These are phyloP conservation scores for Coprinopsis strossmayeri DNA, from an alignment of 768 basidiomycete genomes.

Conservation along the genomic window DNA sequence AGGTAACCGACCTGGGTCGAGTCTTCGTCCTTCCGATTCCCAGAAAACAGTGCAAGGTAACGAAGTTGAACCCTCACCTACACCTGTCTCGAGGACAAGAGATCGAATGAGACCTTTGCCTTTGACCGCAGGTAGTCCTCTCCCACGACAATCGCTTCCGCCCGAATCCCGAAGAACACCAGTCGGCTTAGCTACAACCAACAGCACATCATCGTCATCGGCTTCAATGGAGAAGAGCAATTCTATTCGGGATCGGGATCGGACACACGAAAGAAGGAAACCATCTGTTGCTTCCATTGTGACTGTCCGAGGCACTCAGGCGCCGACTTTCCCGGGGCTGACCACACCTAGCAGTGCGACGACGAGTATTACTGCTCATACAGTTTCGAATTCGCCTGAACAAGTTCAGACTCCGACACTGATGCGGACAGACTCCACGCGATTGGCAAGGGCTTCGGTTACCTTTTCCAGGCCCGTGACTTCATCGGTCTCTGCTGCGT, in stretches of 20 bases:
- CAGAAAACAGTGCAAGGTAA: slow-evolving; percentile 32
- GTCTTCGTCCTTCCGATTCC: slow-evolving; percentile 23
- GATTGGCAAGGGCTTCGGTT: slow-evolving; percentile 44
- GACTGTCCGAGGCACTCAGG: slow-evolving; percentile 21
- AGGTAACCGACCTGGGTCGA: background rate
- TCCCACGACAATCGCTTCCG: too few relatives aligned
- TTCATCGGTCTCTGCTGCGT: slow-evolving; percentile 41
- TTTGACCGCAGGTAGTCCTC: too few relatives aligned
- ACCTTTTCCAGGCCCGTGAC: slow-evolving; percentile 63
- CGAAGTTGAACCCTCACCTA: slow-evolving; percentile 12
- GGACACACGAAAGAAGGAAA: slow-evolving; percentile 22
- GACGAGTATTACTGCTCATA: slow-evolving; percentile 61
- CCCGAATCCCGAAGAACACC: slow-evolving; percentile 22
- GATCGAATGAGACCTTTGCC: slow-evolving; percentile 37
- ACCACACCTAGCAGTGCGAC: slow-evolving; percentile 52
- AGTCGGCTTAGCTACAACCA: background rate
- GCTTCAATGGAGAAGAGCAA: slow-evolving; percentile 8
- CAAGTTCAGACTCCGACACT: slow-evolving; percentile 26
- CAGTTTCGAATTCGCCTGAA: slow-evolving; percentile 44
- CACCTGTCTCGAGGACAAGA: slow-evolving; percentile 15
- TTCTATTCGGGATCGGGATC: slow-evolving; percentile 6
- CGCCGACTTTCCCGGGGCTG: slow-evolving; percentile 39
- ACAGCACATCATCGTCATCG: background rate
- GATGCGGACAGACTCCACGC: slow-evolving; percentile 37
- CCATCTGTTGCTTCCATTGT: slow-evolving; percentile 29